Percentiles rank a stretch among this genome's conserved stretches.
These are phyloP conservation scores for Alliaria petiolata DNA, from an alignment of 345 rosid species.

Conservation along the genomic window DNA sequence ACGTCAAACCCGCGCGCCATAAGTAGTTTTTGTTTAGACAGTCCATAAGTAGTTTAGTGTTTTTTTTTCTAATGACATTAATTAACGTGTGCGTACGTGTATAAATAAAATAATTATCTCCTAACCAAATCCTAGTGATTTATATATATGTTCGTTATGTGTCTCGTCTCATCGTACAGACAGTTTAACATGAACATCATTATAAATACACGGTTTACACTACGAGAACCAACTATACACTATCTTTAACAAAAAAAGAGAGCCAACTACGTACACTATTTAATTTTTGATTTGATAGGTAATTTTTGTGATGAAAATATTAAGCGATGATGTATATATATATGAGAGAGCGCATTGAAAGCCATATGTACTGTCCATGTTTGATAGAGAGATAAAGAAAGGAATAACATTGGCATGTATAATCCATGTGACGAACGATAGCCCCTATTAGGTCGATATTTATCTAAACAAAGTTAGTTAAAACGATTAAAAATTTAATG, in stretches of 20 bases:
- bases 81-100: not conserved
- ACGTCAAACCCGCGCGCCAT: not conserved
- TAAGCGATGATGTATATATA: not conserved
- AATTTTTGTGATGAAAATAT: not conserved
- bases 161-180: slow-evolving; percentile 12
- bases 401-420: slow-evolving; percentile 24
- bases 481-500: not conserved
- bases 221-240: not conserved
- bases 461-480: not conserved
- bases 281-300: slow-evolving; percentile 3
- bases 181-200: slow-evolving; percentile 3
- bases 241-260: no score
- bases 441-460: not conserved
- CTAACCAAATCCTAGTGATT: not conserved
- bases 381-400: slow-evolving; percentile 7
- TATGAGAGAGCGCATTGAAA: not conserved
- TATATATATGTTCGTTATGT: slow-evolving; percentile 12
- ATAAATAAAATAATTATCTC: not conserved
- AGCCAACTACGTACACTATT: not conserved
- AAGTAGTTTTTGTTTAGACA: no score
- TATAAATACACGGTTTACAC: slow-evolving; percentile 7
- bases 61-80: no score
- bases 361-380: slow-evolving; percentile 16
- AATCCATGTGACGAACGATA: slow-evolving; percentile 31
- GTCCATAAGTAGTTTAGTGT: no score